phyloP scores from a whole-genome alignment of 2,329 filamentous ascomycete genomes.

The Plectosphaerella cucumerina region DNA sequence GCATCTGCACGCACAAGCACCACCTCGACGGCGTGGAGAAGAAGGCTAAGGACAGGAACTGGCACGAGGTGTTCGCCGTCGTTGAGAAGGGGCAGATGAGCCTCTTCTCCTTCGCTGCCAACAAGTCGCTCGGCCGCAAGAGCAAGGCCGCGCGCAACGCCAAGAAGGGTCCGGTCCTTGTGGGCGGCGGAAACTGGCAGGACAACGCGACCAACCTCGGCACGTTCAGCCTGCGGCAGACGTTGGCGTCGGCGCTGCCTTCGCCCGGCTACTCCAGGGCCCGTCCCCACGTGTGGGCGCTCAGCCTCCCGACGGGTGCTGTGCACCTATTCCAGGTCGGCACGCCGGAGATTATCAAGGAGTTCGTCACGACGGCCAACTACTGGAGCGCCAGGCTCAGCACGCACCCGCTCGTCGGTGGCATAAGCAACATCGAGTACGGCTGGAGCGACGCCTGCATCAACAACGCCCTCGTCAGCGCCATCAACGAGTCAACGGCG shows the following conservation, averaged over 20 bases:
- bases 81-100: constrained; percentile 93
- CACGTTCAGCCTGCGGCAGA: constrained; percentile 83
- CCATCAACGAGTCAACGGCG: constrained; percentile 43
- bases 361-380: constrained; percentile 92
- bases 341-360: constrained; percentile 87
- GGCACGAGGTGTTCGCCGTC: constrained; percentile 93
- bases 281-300: constrained; percentile 87
- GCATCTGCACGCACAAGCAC: constrained; percentile 92
- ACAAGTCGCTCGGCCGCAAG: constrained; percentile 70
- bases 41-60: constrained; percentile 89
- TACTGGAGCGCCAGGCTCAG: constrained; percentile 96
- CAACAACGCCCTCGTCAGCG: constrained; percentile 50
- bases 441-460: constrained; percentile 90
- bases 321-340: constrained; percentile 98
- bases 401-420: constrained; percentile 87
- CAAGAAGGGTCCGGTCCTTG: constrained; percentile 56
- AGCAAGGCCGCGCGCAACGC: constrained; percentile 44
- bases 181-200: constrained; percentile 97
- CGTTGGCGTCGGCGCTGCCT: constrained; percentile 84
- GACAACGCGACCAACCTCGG: constrained; percentile 90
- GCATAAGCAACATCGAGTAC: constrained; percentile 95
- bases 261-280: constrained; percentile 89
- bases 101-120: constrained; percentile 86
- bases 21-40: constrained; percentile 89
- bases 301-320: constrained; percentile 86